Conservation (phyloP, 2,329 filamentous ascomycete genomes). For the Sporothrix sp. region DNA sequence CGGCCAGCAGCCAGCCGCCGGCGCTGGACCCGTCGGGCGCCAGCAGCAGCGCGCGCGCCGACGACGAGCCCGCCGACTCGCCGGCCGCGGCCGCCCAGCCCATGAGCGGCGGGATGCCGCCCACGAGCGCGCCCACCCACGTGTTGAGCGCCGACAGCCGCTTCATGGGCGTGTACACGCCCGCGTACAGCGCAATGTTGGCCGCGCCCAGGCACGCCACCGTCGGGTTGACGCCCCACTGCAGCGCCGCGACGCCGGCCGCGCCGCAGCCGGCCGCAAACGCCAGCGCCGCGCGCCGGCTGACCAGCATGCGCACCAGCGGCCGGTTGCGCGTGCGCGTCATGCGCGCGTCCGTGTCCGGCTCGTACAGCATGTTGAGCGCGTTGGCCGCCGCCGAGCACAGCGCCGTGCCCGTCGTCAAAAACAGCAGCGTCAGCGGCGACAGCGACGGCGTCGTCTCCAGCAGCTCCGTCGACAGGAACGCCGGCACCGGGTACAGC, state of each 20-base stretch:
- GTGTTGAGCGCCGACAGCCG: slow-evolving; percentile 80
- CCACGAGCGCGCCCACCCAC: slow-evolving; percentile 88
- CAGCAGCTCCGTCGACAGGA: slow-evolving; percentile 56
- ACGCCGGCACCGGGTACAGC: slow-evolving; percentile 81
- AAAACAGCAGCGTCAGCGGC: slow-evolving; percentile 82
- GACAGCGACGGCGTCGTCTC: slow-evolving; percentile 62
- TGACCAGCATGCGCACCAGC: slow-evolving; percentile 72
- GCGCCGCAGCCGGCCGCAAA: slow-evolving; percentile 70
- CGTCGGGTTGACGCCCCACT: slow-evolving; percentile 88
- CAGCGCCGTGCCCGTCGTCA: slow-evolving; percentile 79
- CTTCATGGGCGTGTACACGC: slow-evolving; percentile 87
- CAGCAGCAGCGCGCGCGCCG: slow-evolving; percentile 57
- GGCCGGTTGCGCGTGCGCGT: slow-evolving; percentile 84
- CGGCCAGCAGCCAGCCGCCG: slow-evolving; percentile 84
- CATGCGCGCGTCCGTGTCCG: slow-evolving; percentile 84
- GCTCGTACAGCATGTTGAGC: slow-evolving; percentile 96
- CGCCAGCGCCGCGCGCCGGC: slow-evolving; percentile 56
- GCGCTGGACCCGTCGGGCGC: slow-evolving; percentile 49
- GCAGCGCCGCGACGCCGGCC: slow-evolving; percentile 62
- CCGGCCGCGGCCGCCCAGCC: slow-evolving; percentile 94
- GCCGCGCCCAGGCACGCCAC: slow-evolving; percentile 73
- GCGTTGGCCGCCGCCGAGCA: slow-evolving; percentile 89
- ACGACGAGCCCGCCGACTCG: slow-evolving; percentile 54
- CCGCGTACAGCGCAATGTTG: slow-evolving; percentile 86
- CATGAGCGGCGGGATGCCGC: slow-evolving; percentile 92